Evolutionary conservation across 2,329 filamentous ascomycete genomes (phyloP).

Genomic region (Hymenoscyphus salicellus): DNA sequence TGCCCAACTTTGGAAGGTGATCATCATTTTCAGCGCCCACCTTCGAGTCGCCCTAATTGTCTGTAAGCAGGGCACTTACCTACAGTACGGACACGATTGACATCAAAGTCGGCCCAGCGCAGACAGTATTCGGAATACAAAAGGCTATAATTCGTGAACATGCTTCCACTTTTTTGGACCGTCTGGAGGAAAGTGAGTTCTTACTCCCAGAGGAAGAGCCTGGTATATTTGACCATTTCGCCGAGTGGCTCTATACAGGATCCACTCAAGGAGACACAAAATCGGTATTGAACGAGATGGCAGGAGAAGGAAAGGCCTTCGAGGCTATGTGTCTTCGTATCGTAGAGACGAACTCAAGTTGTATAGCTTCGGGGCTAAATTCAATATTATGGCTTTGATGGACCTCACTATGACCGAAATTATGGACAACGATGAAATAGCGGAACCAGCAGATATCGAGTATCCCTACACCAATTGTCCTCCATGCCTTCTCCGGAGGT

Average conservation of each 20-base stretch:
- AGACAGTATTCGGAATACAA: constrained; percentile 13
- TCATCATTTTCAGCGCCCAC: background rate
- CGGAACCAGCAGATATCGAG: background rate
- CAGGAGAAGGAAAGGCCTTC: too few relatives aligned
- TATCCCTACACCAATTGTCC: background rate
- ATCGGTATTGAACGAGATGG: too few relatives aligned
- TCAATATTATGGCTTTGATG: background rate
- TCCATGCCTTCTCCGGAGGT: background rate
- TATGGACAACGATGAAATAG: background rate
- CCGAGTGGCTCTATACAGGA: constrained; percentile 5
- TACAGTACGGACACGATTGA: background rate
- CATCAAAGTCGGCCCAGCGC: constrained; percentile 1
- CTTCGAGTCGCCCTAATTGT: background rate
- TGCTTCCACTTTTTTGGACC: constrained; percentile 13
- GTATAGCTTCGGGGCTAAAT: background rate
- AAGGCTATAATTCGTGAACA: constrained; percentile 15
- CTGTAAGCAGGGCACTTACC: background rate
- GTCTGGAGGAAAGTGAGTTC: background rate
- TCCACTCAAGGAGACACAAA: background rate
- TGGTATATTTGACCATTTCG: constrained; percentile 1
- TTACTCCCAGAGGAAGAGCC: background rate
- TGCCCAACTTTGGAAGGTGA: background rate
- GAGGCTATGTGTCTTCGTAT: too few relatives aligned
- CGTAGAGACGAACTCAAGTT: background rate
- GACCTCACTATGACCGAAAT: background rate